Base-by-base conservation (phyloP, 2,329 filamentous ascomycete species). In the Fusarium miscanthi region DNA sequence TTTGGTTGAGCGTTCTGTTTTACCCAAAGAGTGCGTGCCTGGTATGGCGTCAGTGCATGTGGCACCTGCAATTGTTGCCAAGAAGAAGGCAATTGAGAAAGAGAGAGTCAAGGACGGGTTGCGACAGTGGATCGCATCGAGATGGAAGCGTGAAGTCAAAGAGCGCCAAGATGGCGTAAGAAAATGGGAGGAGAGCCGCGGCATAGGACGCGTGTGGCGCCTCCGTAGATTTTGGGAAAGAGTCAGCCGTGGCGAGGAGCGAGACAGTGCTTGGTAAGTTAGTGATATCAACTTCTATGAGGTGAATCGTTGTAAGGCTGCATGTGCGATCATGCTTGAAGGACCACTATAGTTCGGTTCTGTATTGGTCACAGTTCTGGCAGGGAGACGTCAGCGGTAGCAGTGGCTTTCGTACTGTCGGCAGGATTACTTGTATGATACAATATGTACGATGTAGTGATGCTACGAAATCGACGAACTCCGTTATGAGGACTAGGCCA, bases 41-140 rank as follows among this genome's bases (percentile, higher is more conserved):
- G 85, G 85, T 31, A 78, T 82, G 74, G 70, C 73, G 62, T 78
- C 74, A 60, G 82, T 80, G 68, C 78, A 79, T 59, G 83, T 92
- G 3, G 88, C 90, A 2, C 90, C 90, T 1, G 86, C 84, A 2
- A 81, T 93, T 38, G 87, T 92, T n/a, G 90, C 89, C 33, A 85
- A 86, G 71, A 88, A 88, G 76, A 84, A 88, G 61, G 87, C 87
- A 17, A 85, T 93, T 21, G 91, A 93, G 81, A 87, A 87, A 73
- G 90, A 93, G 81, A 85, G 85, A 66, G 84, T 93, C 46, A 93
- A 93, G 78, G 91, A 93, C 75, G 86, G 86, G 21, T 80, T 94
- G 67, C 82, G 91, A 41, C 85, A 86, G 17, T 93, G 91, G 90
- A 85, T 93, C 5, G 91, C 87, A 35, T 82, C 79, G n/a, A 87